Percentiles rank a stretch among this genome's conserved stretches.
These are phyloP conservation scores for Henningerozyma blattae DNA, from an alignment of 805 yeast species.

Conservation along the genomic window DNA sequence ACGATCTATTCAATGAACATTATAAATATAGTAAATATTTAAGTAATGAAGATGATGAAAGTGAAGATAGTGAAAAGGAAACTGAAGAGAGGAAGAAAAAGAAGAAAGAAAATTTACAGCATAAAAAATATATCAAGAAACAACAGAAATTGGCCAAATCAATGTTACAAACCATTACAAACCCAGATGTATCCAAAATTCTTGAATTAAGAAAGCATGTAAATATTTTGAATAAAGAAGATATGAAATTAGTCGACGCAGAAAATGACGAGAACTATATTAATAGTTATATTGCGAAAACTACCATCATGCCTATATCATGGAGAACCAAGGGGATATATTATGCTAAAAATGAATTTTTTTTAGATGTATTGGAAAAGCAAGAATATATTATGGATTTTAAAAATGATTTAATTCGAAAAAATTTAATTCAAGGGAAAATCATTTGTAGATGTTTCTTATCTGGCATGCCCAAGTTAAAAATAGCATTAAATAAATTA, in stretches of 20 bases:
- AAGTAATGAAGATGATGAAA: slow-evolving; percentile 1
- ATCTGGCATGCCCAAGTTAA: slow-evolving; percentile 82
- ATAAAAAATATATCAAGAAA: neutral
- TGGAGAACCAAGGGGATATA: slow-evolving; percentile 91
- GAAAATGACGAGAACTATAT: slow-evolving; percentile 26
- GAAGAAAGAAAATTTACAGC: slow-evolving; percentile 1
- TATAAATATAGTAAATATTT: too few species aligned
- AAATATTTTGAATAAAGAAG: neutral
- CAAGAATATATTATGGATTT: slow-evolving; percentile 57
- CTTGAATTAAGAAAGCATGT: neutral
- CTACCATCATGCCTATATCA: slow-evolving; percentile 66
- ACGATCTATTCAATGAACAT: too few species aligned
- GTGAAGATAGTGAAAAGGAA: slow-evolving; percentile 6
- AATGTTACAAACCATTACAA: neutral
- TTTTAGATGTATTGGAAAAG: slow-evolving; percentile 72
- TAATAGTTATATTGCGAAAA: slow-evolving; percentile 62
- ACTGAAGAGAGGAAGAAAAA: slow-evolving; percentile 2
- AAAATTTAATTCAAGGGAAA: slow-evolving; percentile 61
- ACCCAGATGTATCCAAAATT: neutral
- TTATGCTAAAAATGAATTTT: slow-evolving; percentile 82
- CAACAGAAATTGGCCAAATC: slow-evolving; percentile 1
- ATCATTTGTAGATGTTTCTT: slow-evolving; percentile 63
- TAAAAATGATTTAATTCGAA: slow-evolving; percentile 45
- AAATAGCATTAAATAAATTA: slow-evolving; percentile 64
- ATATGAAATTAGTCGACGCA: neutral